Percentiles rank a stretch among this genome's conserved stretches.
Evolutionary conservation across 2,329 filamentous ascomycete genomes (phyloP).

Genomic region (Claviceps paspali): DNA sequence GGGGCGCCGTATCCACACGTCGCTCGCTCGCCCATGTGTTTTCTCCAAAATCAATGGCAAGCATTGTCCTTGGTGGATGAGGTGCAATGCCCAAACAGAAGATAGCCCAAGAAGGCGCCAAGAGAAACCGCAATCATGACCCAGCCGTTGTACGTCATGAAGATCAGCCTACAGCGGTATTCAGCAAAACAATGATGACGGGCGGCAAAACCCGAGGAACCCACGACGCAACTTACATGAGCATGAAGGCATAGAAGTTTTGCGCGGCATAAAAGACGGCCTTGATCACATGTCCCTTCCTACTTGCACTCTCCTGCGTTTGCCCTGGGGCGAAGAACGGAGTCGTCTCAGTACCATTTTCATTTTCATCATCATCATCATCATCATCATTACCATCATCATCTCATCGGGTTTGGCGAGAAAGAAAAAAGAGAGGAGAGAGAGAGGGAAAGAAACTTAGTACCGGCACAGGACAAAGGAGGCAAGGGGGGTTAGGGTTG

Average conservation of each 20-base stretch:
- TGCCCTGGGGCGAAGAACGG: constrained; percentile 59
- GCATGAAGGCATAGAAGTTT: constrained; percentile 98
- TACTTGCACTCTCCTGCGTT: constrained; percentile 43
- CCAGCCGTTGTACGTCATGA: constrained; percentile 99
- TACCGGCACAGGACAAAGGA: constrained; percentile 10
- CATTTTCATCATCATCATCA: no score
- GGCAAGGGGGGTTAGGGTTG: background rate
- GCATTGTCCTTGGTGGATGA: constrained; percentile 72
- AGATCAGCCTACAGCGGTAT: constrained; percentile 55
- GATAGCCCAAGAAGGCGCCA: constrained; percentile 78
- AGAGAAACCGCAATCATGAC: constrained; percentile 85
- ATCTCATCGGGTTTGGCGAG: constrained; percentile 6
- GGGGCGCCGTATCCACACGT: no score
- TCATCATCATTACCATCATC: no score
- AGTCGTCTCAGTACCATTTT: constrained; percentile 44
- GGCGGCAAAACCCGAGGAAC: background rate
- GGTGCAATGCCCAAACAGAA: constrained; percentile 59
- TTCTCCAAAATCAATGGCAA: constrained; percentile 61
- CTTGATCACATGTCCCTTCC: constrained; percentile 63
- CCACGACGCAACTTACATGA: constrained; percentile 58
- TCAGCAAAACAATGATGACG: background rate
- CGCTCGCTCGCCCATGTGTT: no score
- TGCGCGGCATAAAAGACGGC: constrained; percentile 76
- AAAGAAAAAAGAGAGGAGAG: background rate
- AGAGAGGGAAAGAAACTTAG: constrained; percentile 13